Evolutionary conservation across 495 filamentous ascomycete species (phyloP).

Genomic region (Penicillium goetzii): DNA sequence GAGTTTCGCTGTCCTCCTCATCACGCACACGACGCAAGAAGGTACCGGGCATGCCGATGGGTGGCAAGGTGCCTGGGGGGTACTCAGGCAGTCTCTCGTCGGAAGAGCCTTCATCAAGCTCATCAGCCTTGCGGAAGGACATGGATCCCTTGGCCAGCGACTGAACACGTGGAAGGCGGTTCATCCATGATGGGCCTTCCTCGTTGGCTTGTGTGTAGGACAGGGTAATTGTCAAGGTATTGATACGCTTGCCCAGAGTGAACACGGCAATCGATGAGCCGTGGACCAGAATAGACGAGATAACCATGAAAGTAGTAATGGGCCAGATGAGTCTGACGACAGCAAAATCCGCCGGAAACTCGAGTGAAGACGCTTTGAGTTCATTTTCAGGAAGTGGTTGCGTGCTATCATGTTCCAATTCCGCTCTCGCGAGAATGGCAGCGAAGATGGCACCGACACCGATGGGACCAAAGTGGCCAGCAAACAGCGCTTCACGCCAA

Average conservation of each 20-base stretch:
- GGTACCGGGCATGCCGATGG: conserved; percentile 71
- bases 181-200: conserved; percentile 93
- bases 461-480: conserved; percentile 97
- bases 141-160: conserved; percentile 83
- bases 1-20: conserved; percentile 64
- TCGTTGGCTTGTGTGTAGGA: conserved; percentile 91
- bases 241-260: conserved; percentile 96
- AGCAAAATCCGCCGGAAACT: conserved; percentile 57
- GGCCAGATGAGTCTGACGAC: conserved; percentile 91
- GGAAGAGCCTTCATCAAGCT: conserved; percentile 50
- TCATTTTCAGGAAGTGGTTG: conserved; percentile 69
- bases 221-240: conserved; percentile 92
- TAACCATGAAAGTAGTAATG: conserved; percentile 91
- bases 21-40: conserved; percentile 84
- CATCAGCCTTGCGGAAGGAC: conserved; percentile 70
- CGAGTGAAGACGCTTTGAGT: conserved; percentile 53
- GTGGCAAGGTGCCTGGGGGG: conserved; percentile 78
- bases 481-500: conserved; percentile 97
- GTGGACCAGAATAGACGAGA: conserved; percentile 93
- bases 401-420: conserved; percentile 73
- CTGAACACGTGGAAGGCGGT: conserved; percentile 82
- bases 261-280: conserved; percentile 98
- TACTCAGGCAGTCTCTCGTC: conserved; percentile 68
- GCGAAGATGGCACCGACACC: conserved; percentile 97
- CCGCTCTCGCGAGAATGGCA: conserved; percentile 86